Evolutionary conservation across 352 stramenopile genomes (phyloP).

Genomic region (Phytophthora capsici): DNA sequence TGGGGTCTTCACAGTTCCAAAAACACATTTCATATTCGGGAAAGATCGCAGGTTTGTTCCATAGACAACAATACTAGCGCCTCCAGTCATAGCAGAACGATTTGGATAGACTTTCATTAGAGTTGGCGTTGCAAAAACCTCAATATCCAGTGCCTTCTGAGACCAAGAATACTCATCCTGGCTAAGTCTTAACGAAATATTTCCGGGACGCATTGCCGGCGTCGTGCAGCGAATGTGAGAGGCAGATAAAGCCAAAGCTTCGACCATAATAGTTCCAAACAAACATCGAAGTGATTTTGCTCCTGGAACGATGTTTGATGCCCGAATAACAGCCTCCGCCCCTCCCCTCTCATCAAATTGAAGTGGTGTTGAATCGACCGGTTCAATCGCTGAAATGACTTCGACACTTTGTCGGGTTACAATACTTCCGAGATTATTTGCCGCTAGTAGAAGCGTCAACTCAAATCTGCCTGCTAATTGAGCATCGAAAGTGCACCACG

Average conservation of each 20-base stretch:
- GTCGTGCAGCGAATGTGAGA: constrained; percentile 42
- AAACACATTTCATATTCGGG: constrained; percentile 38
- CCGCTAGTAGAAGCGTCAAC: constrained; percentile 24
- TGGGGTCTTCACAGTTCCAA: constrained; percentile 31
- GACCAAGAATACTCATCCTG: constrained; percentile 54
- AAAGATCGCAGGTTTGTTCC: constrained; percentile 52
- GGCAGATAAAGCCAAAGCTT: constrained; percentile 35
- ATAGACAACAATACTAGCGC: constrained; percentile 33
- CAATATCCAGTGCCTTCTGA: constrained; percentile 29
- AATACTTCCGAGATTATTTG: constrained; percentile 17
- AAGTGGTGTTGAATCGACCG: constrained; percentile 23
- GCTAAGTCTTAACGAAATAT: constrained; percentile 27
- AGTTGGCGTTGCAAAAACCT: constrained; percentile 38
- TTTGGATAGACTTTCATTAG: constrained; percentile 38
- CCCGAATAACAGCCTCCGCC: constrained; percentile 37
- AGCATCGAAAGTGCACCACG: constrained; percentile 45
- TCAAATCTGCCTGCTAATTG: constrained; percentile 33
- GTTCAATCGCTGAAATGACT: constrained; percentile 39
- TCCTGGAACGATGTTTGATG: constrained; percentile 27
- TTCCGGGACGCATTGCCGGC: constrained; percentile 33
- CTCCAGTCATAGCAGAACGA: constrained; percentile 6
- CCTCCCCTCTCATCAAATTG: constrained; percentile 61
- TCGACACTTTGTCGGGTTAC: constrained; percentile 33
- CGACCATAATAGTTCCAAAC: constrained; percentile 37
- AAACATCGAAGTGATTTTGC: constrained; percentile 40